Evolutionary conservation across 1,284 basidiomycete species (phyloP).

Genomic region (Trichosporon asahii): DNA sequence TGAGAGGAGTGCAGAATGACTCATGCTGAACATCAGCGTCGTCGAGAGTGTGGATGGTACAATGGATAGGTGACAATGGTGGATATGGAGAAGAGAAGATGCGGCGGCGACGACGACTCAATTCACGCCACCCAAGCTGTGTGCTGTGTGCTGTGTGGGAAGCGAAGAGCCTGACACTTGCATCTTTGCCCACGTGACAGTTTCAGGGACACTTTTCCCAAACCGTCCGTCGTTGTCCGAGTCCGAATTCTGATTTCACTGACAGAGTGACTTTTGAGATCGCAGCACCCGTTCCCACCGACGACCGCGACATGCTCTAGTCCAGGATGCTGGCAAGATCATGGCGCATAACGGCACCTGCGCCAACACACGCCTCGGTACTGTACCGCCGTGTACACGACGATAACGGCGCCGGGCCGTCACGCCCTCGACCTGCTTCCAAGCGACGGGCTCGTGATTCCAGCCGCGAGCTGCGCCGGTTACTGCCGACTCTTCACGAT

Average conservation of each 20-base stretch:
- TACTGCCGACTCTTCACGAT: not conserved
- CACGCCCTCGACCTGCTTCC: not conserved
- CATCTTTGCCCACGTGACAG: not conserved
- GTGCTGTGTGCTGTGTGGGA: not conserved
- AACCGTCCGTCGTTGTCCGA: conserved; percentile 8
- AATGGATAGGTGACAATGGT: conserved; percentile 2
- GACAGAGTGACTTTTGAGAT: not conserved
- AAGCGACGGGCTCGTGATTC: not conserved
- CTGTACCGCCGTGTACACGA: not conserved
- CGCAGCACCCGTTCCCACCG: not conserved
- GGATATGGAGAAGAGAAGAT: not conserved
- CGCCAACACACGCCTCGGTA: not conserved
- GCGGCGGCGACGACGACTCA: not conserved
- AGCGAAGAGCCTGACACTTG: not conserved
- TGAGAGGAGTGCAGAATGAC: not conserved
- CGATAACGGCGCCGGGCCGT: conserved; percentile 4
- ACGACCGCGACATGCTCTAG: conserved; percentile 7
- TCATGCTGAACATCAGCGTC: conserved; percentile 6
- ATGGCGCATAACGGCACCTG: conserved; percentile 10
- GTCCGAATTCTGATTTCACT: not conserved
- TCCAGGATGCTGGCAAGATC: conserved; percentile 6
- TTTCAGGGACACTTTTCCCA: conserved; percentile 4
- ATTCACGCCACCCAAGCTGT: not conserved
- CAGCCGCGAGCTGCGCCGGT: not conserved
- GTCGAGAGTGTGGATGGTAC: conserved; percentile 4